phyloP scores from a whole-genome alignment of 306 rosid genomes.

The Pueraria montana region DNA sequence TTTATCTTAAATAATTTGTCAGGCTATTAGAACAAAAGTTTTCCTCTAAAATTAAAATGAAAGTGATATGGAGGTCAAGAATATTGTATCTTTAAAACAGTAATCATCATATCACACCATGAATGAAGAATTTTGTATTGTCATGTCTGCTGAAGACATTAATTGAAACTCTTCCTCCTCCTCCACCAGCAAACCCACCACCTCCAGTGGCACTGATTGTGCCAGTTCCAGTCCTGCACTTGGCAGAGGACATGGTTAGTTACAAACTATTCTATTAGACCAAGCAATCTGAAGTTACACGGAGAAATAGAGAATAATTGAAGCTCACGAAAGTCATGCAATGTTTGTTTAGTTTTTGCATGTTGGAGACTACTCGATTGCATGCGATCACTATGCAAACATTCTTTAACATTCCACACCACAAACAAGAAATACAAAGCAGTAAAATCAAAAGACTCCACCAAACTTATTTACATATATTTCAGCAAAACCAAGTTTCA shows the following conservation, averaged over 20 bases:
- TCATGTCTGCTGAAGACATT: conserved; percentile 89
- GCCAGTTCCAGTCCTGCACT: conserved; percentile 93
- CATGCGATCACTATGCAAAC: conserved; percentile 2
- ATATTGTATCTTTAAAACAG: conserved; percentile 28
- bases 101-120: conserved; percentile 67
- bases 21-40: conserved; percentile 3
- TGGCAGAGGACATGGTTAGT: conserved; percentile 56
- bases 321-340: conserved; percentile 13
- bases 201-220: conserved; percentile 87
- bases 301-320: conserved; percentile 35
- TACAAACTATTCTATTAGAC: conserved; percentile 48
- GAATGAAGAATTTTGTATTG: conserved; percentile 65
- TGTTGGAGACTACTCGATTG: conserved; percentile 25
- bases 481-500: conserved; percentile 27
- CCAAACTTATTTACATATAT: neutral
- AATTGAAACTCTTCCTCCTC: conserved; percentile 94
- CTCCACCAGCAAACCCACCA: conserved; percentile 95
- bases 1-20: conserved; percentile 39
- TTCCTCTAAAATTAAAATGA: conserved; percentile 24
- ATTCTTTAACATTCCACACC: conserved; percentile 23
- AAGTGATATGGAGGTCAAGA: conserved; percentile 21
- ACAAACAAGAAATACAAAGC: conserved; percentile 18
- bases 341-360: conserved; percentile 5
- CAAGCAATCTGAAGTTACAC: conserved; percentile 44
- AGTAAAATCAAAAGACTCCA: conserved; percentile 17